These are phyloP conservation scores for Xylaria sp. DNA, from an alignment of 2,329 filamentous ascomycete genomes.

Conservation along the genomic window DNA sequence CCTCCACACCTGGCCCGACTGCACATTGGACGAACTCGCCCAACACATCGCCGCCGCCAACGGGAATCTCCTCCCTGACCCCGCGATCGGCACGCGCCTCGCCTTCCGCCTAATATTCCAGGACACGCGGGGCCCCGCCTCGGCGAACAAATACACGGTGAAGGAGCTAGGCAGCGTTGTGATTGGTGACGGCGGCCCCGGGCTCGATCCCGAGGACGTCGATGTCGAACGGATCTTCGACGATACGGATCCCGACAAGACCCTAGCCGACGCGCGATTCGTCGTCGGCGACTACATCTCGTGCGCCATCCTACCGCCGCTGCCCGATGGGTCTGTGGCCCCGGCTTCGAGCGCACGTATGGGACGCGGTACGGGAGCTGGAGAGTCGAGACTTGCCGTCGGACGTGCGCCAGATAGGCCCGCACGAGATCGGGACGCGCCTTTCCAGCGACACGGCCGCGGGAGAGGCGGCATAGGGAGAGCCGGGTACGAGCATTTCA, in stretches of 20 bases:
- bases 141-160: conserved; percentile 71
- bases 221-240: conserved; percentile 54
- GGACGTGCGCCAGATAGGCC: conserved; percentile 41
- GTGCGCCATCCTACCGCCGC: conserved; percentile 81
- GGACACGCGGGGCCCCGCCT: conserved; percentile 63
- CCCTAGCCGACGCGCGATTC: conserved; percentile 80
- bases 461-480: conserved; percentile 29
- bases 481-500: conserved; percentile 53
- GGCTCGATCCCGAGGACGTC: conserved; percentile 46
- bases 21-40: conserved; percentile 83
- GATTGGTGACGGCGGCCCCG: conserved; percentile 69
- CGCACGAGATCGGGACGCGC: conserved; percentile 35
- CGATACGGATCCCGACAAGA: conserved; percentile 71
- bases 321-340: conserved; percentile 78
- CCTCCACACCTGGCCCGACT: conserved; percentile 88
- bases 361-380: conserved; percentile 55
- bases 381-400: conserved; percentile 50
- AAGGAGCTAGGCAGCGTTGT: conserved; percentile 88
- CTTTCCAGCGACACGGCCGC: conserved; percentile 23
- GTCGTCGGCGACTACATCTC: conserved; percentile 90
- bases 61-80: conserved; percentile 70
- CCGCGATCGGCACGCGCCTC: conserved; percentile 84
- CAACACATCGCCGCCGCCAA: conserved; percentile 78
- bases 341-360: conserved; percentile 65
- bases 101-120: conserved; percentile 88